These are phyloP conservation scores for Tulasnella sp. DNA, from an alignment of 768 basidiomycete species.

Conservation along the genomic window DNA sequence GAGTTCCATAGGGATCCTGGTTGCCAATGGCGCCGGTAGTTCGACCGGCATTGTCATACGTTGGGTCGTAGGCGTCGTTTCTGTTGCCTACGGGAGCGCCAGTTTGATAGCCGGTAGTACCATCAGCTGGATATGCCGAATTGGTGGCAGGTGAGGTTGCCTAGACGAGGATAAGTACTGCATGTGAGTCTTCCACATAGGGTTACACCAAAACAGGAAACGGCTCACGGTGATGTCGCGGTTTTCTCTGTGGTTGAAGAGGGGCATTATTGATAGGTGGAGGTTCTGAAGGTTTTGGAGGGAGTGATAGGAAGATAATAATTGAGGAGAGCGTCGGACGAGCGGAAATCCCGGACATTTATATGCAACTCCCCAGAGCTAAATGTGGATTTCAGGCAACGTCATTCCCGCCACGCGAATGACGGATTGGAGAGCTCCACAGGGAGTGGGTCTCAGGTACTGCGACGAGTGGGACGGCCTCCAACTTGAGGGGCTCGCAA, in stretches of 20 bases:
- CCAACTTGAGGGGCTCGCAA: neutral
- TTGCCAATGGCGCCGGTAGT: neutral
- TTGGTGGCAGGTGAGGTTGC: neutral
- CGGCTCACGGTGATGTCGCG: neutral
- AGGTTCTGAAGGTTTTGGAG: neutral
- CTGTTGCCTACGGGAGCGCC: neutral
- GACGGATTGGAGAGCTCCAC: neutral
- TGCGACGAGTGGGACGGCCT: neutral
- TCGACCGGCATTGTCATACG: neutral
- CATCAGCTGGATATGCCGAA: neutral
- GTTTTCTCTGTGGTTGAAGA: constrained; percentile 19
- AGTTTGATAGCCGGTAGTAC: neutral
- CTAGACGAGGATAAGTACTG: neutral
- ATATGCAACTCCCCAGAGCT: neutral
- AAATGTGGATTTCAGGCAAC: neutral
- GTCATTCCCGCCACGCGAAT: neutral
- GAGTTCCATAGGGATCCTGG: neutral
- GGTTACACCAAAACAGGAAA: neutral
- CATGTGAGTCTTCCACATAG: neutral
- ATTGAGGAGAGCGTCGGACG: neutral
- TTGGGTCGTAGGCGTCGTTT: constrained; percentile 1
- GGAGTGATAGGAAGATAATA: neutral
- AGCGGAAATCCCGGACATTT: neutral
- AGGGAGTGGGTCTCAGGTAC: neutral
- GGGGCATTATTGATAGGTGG: constrained; percentile 15